Percentiles rank a stretch among this genome's conserved stretches.
Evolutionary conservation across 108 stramenopile genomes (phyloP).

Genomic region (Asterionellopsis glacialis): DNA sequence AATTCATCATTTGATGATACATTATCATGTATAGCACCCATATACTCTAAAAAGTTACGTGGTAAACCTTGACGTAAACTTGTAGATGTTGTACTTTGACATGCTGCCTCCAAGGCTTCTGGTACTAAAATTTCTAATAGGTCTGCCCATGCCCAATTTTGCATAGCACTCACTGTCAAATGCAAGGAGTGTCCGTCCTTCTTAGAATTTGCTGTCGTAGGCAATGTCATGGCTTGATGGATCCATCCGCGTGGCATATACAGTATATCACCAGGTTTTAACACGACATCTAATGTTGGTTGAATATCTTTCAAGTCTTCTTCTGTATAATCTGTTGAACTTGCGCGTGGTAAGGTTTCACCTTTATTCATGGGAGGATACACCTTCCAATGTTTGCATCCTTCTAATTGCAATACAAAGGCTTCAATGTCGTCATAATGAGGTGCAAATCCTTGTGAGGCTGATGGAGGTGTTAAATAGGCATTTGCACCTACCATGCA

Average conservation of each 20-base stretch:
- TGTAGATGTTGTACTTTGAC: constrained; percentile 40
- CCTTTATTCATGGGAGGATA: constrained; percentile 57
- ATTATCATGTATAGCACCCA: constrained; percentile 86
- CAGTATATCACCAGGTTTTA: constrained; percentile 88
- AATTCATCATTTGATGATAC: constrained; percentile 30
- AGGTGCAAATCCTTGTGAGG: constrained; percentile 97
- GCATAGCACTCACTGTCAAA: constrained; percentile 92
- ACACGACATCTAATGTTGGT: constrained; percentile 67
- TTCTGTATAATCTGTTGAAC: constrained; percentile 70
- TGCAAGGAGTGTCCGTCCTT: constrained; percentile 83
- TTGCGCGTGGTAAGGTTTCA: constrained; percentile 60
- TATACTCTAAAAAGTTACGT: constrained; percentile 81
- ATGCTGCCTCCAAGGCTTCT: constrained; percentile 77
- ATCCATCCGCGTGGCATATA: constrained; percentile 97
- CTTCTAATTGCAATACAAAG: constrained; percentile 91
- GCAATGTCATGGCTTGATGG: constrained; percentile 87
- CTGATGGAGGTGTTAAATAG: constrained; percentile 86
- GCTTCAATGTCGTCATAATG: constrained; percentile 99
- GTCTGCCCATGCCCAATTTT: constrained; percentile 92
- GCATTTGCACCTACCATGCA: constrained; percentile 96
- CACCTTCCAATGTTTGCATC: constrained; percentile 90
- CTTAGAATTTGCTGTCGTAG: constrained; percentile 9
- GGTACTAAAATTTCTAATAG: constrained; percentile 84
- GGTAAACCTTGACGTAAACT: constrained; percentile 84
- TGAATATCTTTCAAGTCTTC: constrained; percentile 55